Percentiles rank a stretch among this genome's conserved stretches.
Evolutionary conservation across 306 rosid species (phyloP).

Genomic region (Quercus robur): DNA sequence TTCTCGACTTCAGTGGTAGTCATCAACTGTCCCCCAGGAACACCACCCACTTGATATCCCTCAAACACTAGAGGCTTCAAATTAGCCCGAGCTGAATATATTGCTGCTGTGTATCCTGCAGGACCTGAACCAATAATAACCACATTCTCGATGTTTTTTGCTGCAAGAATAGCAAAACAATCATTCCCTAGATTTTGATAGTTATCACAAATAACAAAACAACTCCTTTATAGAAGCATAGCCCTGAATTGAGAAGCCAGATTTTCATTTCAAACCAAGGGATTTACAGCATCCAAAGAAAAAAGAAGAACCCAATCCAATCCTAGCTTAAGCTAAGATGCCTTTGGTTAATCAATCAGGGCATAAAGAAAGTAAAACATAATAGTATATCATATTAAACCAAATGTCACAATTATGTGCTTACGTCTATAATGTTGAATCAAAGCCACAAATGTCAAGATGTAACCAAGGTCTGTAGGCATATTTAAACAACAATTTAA

Average conservation of each 20-base stretch:
- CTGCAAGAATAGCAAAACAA: conserved; percentile 33
- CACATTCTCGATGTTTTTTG: conserved; percentile 65
- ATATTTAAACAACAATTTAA: too few species aligned
- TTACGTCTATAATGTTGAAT: too few species aligned
- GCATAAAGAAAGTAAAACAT: not conserved
- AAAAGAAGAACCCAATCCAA: not conserved
- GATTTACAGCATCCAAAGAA: not conserved
- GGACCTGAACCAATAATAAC: conserved; percentile 94
- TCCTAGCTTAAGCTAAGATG: not conserved
- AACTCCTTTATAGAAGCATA: not conserved
- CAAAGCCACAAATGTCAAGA: too few species aligned
- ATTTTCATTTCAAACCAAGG: not conserved
- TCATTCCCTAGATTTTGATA: conserved; percentile 2
- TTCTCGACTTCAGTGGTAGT: conserved; percentile 97
- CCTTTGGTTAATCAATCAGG: not conserved
- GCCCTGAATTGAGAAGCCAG: not conserved
- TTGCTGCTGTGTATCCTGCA: conserved; percentile 94
- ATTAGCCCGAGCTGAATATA: conserved; percentile 95
- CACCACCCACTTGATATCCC: conserved; percentile 90
- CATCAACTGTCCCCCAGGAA: conserved; percentile 97
- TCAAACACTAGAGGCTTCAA: conserved; percentile 91
- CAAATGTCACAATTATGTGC: too few species aligned
- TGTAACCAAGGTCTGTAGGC: too few species aligned
- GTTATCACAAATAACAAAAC: not conserved
- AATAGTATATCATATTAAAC: too few species aligned